Evolutionary conservation across 2,329 filamentous ascomycete species (phyloP).

Genomic region (Stemphylium vesicarium): DNA sequence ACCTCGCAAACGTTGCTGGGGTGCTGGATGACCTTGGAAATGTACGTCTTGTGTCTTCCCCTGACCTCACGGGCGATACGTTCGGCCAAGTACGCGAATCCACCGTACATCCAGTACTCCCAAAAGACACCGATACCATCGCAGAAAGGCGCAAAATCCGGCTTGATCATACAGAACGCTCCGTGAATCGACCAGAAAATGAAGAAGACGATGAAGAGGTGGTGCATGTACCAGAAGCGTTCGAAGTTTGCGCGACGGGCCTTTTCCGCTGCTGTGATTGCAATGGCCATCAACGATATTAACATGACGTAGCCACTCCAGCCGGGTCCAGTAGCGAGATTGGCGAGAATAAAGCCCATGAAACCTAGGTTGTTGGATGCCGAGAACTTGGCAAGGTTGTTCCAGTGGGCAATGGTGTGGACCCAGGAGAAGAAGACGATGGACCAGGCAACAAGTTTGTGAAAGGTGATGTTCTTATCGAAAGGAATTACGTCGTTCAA

Average conservation of each 20-base stretch:
- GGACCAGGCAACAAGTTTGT: constrained; percentile 84
- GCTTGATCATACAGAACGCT: constrained; percentile 89
- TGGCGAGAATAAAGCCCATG: constrained; percentile 77
- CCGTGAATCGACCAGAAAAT: constrained; percentile 91
- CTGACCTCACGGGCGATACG: constrained; percentile 78
- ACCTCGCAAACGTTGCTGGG: constrained; percentile 89
- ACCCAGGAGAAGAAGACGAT: constrained; percentile 89
- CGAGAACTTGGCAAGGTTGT: constrained; percentile 80
- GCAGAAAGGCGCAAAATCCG: constrained; percentile 81
- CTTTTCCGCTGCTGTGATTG: constrained; percentile 77
- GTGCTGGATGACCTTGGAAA: constrained; percentile 89
- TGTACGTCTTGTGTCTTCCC: constrained; percentile 81
- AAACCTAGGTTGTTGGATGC: constrained; percentile 77
- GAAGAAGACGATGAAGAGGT: constrained; percentile 88
- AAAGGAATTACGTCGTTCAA: constrained; percentile 87
- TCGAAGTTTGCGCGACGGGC: constrained; percentile 81
- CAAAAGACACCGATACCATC: constrained; percentile 80
- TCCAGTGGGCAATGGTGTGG: constrained; percentile 85
- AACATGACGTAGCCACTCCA: constrained; percentile 90
- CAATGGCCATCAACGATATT: constrained; percentile 77
- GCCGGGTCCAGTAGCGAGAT: constrained; percentile 79
- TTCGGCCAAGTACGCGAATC: constrained; percentile 81
- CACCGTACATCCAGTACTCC: constrained; percentile 89
- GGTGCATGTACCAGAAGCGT: constrained; percentile 90
- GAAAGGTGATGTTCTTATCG: constrained; percentile 88